These are phyloP conservation scores for Amanita thiersii DNA, from an alignment of 768 basidiomycete species.

Conservation along the genomic window DNA sequence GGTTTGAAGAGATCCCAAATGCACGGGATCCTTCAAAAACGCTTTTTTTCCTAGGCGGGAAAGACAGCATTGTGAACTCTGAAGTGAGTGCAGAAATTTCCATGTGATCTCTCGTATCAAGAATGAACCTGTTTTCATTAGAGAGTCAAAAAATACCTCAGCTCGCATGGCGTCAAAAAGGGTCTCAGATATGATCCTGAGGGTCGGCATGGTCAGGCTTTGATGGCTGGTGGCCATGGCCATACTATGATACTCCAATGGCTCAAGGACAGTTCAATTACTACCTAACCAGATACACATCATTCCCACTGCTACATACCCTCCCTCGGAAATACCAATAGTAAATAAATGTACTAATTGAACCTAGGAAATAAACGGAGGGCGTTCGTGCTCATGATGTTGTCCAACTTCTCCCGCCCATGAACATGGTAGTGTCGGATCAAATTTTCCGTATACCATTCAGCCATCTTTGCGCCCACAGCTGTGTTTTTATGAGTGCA, in stretches of 20 bases:
- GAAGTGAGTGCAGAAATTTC: constrained; percentile 35
- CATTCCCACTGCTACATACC: background rate
- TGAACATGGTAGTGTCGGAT: constrained; percentile 36
- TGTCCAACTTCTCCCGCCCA: constrained; percentile 29
- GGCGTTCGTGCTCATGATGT: constrained; percentile 43
- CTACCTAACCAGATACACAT: constrained; percentile 6
- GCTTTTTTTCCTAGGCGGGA: constrained; percentile 73
- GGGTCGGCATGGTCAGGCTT: constrained; percentile 56
- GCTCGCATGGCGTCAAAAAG: constrained; percentile 64
- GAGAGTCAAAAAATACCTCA: constrained; percentile 70
- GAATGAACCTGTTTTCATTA: constrained; percentile 17
- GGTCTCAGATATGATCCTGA: constrained; percentile 57
- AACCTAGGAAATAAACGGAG: constrained; percentile 39
- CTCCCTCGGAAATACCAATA: background rate
- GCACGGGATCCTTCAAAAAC: constrained; percentile 59
- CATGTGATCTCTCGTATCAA: background rate
- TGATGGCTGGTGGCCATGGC: constrained; percentile 42
- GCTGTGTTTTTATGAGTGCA: constrained; percentile 27
- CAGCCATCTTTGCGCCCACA: constrained; percentile 43
- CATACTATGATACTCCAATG: constrained; percentile 56
- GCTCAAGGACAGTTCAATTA: too few species aligned
- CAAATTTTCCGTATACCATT: constrained; percentile 55
- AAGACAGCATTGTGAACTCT: constrained; percentile 73
- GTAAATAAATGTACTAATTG: too few species aligned
- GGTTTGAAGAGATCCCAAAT: constrained; percentile 85